A percentile compares a stretch with the other conserved stretches of the same genome.
phyloP scores from a whole-genome alignment of 345 rosid genomes.

The Clausena lansium region DNA sequence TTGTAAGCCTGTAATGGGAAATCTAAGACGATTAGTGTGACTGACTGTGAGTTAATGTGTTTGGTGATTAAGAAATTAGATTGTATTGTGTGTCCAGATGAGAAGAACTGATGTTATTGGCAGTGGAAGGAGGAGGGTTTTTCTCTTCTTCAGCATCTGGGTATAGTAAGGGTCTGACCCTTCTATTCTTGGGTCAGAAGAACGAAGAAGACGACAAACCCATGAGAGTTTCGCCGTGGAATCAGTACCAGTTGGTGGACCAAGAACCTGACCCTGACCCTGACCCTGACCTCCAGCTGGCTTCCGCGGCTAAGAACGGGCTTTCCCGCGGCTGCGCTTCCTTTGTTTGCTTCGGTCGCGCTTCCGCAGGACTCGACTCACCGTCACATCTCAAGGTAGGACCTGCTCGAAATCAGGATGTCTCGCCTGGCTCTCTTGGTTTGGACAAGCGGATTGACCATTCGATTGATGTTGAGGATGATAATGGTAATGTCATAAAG shows the following conservation, averaged over 20 bases:
- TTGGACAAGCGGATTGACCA: conserved; percentile 41
- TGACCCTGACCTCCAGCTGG: conserved; percentile 85
- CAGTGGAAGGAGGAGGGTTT: conserved; percentile 98
- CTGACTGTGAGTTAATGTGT: conserved; percentile 23
- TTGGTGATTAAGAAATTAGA: conserved; percentile 23
- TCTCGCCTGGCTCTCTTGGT: conserved; percentile 45
- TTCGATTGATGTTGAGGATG: conserved; percentile 40
- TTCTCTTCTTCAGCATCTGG: conserved; percentile 98
- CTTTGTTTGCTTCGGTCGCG: conserved; percentile 83
- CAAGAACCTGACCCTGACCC: conserved; percentile 72
- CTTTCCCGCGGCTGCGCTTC: conserved; percentile 87
- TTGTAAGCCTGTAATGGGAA: background rate
- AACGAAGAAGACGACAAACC: conserved; percentile 78
- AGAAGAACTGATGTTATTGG: conserved; percentile 89
- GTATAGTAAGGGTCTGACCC: conserved; percentile 85
- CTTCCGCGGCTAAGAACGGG: conserved; percentile 73
- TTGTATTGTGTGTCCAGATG: conserved; percentile 55
- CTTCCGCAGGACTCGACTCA: conserved; percentile 74
- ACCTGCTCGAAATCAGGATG: conserved; percentile 61
- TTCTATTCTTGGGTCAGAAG: conserved; percentile 83
- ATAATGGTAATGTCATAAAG: conserved; percentile 39
- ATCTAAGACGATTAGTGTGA: background rate
- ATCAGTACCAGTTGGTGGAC: conserved; percentile 92
- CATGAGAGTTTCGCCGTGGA: conserved; percentile 97
- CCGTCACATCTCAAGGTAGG: conserved; percentile 82